Conservation (phyloP, 73 alveolate species). For the Paramecium pentaurelia region DNA sequence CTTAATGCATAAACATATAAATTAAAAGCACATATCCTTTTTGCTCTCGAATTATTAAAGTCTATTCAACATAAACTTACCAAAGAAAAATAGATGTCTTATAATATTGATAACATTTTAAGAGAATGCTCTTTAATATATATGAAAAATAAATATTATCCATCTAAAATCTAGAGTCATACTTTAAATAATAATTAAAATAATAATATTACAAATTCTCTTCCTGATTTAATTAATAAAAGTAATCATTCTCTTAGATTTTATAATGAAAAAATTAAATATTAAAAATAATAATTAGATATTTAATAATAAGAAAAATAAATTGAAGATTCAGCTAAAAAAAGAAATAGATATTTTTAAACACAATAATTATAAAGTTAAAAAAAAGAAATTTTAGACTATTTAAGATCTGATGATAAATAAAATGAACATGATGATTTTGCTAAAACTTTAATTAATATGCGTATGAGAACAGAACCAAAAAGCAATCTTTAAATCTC, state of each 20-base stretch:
- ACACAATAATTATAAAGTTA: not conserved
- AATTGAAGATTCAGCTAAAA: not conserved
- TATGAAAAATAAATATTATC: not conserved
- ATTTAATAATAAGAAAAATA: not conserved
- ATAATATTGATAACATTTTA: not conserved
- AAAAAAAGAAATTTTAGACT: slow-evolving; percentile 15
- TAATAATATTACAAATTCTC: not conserved
- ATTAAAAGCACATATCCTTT: not conserved
- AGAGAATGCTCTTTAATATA: not conserved
- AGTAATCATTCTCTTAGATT: not conserved
- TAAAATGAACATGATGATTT: not conserved
- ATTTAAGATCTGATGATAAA: not conserved
- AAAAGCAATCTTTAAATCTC: not conserved
- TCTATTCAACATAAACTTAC: not conserved
- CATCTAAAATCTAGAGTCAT: not conserved
- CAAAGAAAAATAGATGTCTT: not conserved
- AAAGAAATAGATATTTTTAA: not conserved
- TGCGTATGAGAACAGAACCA: slow-evolving; percentile 6
- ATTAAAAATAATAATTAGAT: not conserved
- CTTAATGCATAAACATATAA: not conserved
- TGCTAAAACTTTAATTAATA: not conserved
- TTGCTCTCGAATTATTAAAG: slow-evolving; percentile 21
- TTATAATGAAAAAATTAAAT: slow-evolving; percentile 2
- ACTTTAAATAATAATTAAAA: not conserved
- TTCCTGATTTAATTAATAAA: not conserved